Percentiles rank a stretch among this genome's conserved stretches.
Conservation (phyloP, 139 green algal genomes). For the Chlamydomonas asymmetrica region DNA sequence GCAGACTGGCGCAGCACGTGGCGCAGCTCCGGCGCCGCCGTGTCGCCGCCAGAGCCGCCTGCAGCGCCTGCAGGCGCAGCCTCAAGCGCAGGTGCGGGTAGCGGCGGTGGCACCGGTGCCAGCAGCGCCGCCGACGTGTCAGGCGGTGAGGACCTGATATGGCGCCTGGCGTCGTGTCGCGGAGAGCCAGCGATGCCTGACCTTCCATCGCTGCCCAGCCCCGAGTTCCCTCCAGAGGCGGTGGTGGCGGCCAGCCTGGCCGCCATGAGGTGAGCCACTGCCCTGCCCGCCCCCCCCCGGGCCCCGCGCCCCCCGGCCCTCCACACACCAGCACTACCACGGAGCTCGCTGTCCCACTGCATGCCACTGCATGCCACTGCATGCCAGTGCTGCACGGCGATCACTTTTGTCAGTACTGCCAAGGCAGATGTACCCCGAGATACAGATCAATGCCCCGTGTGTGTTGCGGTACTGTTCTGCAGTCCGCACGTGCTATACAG, state of each 20-base stretch:
- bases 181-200: neutral
- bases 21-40: neutral
- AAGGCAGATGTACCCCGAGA: too few relatives aligned
- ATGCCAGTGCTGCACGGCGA: neutral
- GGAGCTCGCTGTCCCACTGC: neutral
- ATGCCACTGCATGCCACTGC: neutral
- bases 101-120: too few relatives aligned
- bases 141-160: conserved; percentile 16
- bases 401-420: too few relatives aligned
- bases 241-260: conserved; percentile 45
- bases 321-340: neutral
- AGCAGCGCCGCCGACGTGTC: too few relatives aligned
- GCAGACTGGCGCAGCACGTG: too few relatives aligned
- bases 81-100: too few relatives aligned
- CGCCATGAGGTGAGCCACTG: conserved; percentile 30
- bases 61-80: too few relatives aligned
- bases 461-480: too few relatives aligned
- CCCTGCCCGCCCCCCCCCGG: too few relatives aligned
- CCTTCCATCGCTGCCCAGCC: conserved; percentile 23
- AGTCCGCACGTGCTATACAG: too few relatives aligned
- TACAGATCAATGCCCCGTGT: too few relatives aligned
- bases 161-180: conserved; percentile 18
- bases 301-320: too few relatives aligned
- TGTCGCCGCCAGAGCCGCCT: neutral
- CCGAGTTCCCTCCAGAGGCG: conserved; percentile 39